These are phyloP conservation scores for Insectozyma bohioensis DNA, from an alignment of 1,139 yeast species.

Conservation along the genomic window DNA sequence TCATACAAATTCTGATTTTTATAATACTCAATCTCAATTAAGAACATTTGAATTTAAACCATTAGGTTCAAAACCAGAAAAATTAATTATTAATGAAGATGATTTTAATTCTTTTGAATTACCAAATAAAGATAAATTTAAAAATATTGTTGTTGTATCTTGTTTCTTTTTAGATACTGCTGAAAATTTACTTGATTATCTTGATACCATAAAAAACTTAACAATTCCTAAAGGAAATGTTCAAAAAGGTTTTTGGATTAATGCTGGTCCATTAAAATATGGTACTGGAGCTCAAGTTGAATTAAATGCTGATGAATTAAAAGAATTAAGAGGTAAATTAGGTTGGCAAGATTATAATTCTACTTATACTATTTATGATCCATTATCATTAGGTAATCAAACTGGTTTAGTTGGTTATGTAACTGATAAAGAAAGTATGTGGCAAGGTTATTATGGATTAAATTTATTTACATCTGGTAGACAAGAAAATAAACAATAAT, in stretches of 20 bases:
- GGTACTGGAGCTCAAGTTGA: constrained; percentile 86
- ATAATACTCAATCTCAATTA: constrained; percentile 49
- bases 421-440: constrained; percentile 63
- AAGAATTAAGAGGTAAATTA: constrained; percentile 44
- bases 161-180: constrained; percentile 87
- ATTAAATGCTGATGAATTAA: constrained; percentile 63
- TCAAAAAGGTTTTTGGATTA: constrained; percentile 69
- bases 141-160: constrained; percentile 61
- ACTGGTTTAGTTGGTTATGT: constrained; percentile 46
- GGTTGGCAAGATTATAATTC: constrained; percentile 60
- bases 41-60: constrained; percentile 43
- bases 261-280: constrained; percentile 83
- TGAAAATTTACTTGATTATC: constrained; percentile 71
- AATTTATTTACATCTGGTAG: constrained; percentile 44
- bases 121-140: constrained; percentile 26
- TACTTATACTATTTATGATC: constrained; percentile 11
- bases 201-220: constrained; percentile 58
- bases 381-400: constrained; percentile 21
- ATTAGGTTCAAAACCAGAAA: constrained; percentile 37
- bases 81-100: constrained; percentile 52
- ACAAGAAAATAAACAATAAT: constrained; percentile 20
- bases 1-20: constrained; percentile 73
- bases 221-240: constrained; percentile 32
- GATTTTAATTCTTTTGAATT: constrained; percentile 60
- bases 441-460: constrained; percentile 78